A percentile compares a stretch with the other conserved stretches of the same genome.
Evolutionary conservation across 2,329 filamentous ascomycete species (phyloP).

Genomic region (Fusarium pseudoanthophilum): DNA sequence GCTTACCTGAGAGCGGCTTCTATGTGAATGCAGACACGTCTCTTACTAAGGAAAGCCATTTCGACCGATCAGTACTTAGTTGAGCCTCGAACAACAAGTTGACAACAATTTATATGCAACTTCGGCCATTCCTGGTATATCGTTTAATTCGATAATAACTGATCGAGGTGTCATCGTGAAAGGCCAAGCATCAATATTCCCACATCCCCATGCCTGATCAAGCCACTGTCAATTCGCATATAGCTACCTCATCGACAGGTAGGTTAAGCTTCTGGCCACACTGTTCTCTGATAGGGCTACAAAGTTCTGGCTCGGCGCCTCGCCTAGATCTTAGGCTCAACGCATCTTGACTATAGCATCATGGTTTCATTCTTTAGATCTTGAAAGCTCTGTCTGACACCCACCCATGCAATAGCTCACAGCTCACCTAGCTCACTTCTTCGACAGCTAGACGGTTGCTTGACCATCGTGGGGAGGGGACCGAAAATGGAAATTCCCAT

Average conservation of each 20-base stretch:
- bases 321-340: background rate
- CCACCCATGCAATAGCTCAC: background rate
- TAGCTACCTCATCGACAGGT: background rate
- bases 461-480: background rate
- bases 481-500: background rate
- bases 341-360: background rate
- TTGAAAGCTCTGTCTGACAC: background rate
- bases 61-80: background rate
- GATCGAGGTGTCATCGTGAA: background rate
- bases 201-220: background rate
- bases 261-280: constrained; percentile 3
- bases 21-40: background rate
- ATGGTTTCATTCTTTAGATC: background rate
- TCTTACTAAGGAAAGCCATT: background rate
- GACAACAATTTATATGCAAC: background rate
- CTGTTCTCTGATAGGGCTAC: constrained; percentile 11
- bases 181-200: background rate
- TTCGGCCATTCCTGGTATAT: background rate
- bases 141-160: background rate
- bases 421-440: background rate
- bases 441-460: background rate
- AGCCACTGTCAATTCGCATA: background rate
- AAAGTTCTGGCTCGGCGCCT: constrained; percentile 8
- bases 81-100: background rate
- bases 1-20: background rate